Conservation (phyloP, 176 grass and related monocot genomes). For the Triticum aestivum region DNA sequence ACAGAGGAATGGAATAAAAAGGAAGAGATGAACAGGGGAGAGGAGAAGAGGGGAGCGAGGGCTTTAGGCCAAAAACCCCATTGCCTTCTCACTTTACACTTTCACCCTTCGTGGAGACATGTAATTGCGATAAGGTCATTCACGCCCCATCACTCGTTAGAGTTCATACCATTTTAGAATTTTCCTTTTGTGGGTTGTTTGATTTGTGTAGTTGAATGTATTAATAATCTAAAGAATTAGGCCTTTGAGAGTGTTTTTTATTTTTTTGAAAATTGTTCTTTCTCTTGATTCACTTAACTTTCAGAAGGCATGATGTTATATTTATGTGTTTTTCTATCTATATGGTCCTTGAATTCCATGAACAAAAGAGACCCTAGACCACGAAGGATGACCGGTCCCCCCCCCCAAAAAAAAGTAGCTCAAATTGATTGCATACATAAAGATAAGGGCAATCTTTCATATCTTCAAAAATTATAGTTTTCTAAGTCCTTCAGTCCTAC, state of each 20-base stretch:
- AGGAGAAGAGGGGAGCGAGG: not conserved
- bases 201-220: not conserved
- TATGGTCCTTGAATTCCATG: not conserved
- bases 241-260: not conserved
- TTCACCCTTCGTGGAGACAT: not conserved
- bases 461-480: not conserved
- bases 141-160: not conserved
- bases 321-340: not conserved
- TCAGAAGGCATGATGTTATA: no score
- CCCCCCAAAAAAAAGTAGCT: not conserved
- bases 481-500: not conserved
- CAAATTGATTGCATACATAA: not conserved
- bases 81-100: not conserved
- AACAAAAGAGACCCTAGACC: not conserved
- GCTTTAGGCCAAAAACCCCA: slow-evolving; percentile 12
- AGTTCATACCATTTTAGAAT: not conserved
- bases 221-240: not conserved
- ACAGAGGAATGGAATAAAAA: slow-evolving; percentile 30
- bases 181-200: not conserved
- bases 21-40: slow-evolving; percentile 20
- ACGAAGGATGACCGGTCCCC: not conserved
- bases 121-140: not conserved
- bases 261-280: no score
- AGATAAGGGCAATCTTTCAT: not conserved
- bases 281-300: no score